Percentiles rank a stretch among this genome's conserved stretches.
Conservation (phyloP, 805 yeast genomes). For the Gaillardinia entomophila region DNA sequence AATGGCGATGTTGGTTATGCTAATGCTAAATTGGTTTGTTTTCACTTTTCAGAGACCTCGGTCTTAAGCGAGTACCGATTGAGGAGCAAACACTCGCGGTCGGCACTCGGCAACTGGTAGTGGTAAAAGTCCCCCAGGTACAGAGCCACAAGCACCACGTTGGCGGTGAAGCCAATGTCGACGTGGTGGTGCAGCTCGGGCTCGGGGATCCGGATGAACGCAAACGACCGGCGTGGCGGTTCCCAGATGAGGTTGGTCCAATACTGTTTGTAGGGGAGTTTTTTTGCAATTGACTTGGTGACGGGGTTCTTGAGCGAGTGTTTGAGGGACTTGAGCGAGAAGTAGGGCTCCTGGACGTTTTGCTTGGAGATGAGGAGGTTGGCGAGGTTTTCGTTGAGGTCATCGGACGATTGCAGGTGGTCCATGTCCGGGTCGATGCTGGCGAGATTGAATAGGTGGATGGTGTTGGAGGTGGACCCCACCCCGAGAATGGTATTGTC, state of each 20-base stretch:
- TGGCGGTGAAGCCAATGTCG: constrained; percentile 32
- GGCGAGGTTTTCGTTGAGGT: constrained; percentile 38
- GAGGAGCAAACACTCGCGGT: constrained; percentile 26
- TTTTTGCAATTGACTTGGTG: constrained; percentile 32
- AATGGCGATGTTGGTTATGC: no score
- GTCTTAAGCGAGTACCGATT: no score
- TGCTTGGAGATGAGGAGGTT: constrained; percentile 26
- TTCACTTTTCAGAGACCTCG: no score
- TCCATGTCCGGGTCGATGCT: constrained; percentile 12
- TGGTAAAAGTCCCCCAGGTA: constrained; percentile 35
- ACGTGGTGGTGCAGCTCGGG: constrained; percentile 17
- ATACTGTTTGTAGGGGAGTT: constrained; percentile 36
- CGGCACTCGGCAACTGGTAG: constrained; percentile 30
- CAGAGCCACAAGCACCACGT: constrained; percentile 29
- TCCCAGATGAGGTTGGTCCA: constrained; percentile 36
- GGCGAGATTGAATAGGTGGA: constrained; percentile 31
- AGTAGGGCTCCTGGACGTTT: constrained; percentile 5
- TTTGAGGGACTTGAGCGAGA: constrained; percentile 13
- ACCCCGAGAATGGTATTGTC: constrained; percentile 32
- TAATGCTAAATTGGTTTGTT: no score
- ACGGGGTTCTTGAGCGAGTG: constrained; percentile 26
- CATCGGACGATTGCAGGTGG: constrained; percentile 27
- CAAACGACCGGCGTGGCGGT: constrained; percentile 39
- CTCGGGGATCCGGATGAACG: constrained; percentile 33
- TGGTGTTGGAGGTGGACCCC: constrained; percentile 35